These are phyloP conservation scores for Dactylellina haptotyla DNA, from an alignment of 2,329 filamentous ascomycete species.

Conservation along the genomic window DNA sequence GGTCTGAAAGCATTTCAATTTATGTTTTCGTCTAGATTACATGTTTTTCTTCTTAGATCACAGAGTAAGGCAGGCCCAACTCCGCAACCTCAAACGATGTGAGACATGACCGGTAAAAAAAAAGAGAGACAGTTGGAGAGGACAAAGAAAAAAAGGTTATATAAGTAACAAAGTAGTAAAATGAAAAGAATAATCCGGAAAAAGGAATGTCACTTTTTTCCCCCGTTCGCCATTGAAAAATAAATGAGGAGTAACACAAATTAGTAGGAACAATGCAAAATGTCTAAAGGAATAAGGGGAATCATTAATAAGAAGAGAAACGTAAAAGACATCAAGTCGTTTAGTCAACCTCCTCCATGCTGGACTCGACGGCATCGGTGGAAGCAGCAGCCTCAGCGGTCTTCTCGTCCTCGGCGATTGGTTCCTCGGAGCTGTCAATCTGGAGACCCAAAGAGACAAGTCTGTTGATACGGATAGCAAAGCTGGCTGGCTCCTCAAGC, in stretches of 20 bases:
- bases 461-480: conserved; percentile 99
- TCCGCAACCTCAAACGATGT: conserved; percentile 40
- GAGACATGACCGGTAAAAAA: conserved; percentile 47
- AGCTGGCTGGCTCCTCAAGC: conserved; percentile 97
- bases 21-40: conserved; percentile 54
- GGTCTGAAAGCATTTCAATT: conserved; percentile 53
- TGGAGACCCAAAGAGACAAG: conserved; percentile 97
- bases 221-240: conserved; percentile 48
- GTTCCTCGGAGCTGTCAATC: conserved; percentile 83
- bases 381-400: conserved; percentile 66
- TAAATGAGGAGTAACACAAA: conserved; percentile 31
- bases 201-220: conserved; percentile 53
- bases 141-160: background rate
- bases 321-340: conserved; percentile 28
- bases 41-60: conserved; percentile 40
- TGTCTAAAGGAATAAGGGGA: conserved; percentile 38
- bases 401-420: conserved; percentile 71
- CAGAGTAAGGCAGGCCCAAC: background rate
- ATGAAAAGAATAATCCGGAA: conserved; percentile 34
- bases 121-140: conserved; percentile 25
- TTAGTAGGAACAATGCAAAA: conserved; percentile 25
- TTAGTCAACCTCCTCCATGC: conserved; percentile 99
- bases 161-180: conserved; percentile 4
- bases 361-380: conserved; percentile 80
- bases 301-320: conserved; percentile 15